Evolutionary conservation across 148 eudicot genomes (phyloP).

Genomic region (Nepenthes mirabilis): DNA sequence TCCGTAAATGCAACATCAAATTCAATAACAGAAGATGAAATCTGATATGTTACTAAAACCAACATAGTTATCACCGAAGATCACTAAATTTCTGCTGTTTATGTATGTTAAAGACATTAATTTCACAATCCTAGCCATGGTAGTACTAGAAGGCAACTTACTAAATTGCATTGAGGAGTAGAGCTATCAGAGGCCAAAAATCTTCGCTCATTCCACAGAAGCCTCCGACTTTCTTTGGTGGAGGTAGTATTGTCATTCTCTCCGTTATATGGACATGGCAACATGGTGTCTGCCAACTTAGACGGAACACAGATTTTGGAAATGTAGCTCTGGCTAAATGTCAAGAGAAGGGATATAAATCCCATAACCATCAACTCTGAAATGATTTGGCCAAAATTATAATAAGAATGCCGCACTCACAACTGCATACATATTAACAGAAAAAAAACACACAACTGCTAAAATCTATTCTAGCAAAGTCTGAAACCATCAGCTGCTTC

Average conservation of each 20-base stretch:
- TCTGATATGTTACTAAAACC: no score
- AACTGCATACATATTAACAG: no score
- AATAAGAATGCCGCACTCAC: no score
- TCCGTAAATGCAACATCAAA: no score
- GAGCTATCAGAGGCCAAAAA: constrained; percentile 14
- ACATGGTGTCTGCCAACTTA: constrained; percentile 42
- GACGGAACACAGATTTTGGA: constrained; percentile 52
- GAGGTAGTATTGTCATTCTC: neutral
- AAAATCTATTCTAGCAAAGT: no score
- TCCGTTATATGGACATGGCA: constrained; percentile 35
- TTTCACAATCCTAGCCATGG: neutral
- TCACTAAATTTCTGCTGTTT: no score
- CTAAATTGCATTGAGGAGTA: constrained; percentile 17
- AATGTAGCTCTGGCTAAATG: constrained; percentile 74
- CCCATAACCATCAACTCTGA: constrained; percentile 95
- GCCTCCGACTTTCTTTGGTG: constrained; percentile 25
- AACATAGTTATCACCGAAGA: no score
- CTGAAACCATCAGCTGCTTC: no score
- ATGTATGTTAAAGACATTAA: neutral
- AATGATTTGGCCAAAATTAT: neutral
- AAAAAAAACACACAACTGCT: no score
- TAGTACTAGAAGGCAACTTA: neutral
- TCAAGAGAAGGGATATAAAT: constrained; percentile 75
- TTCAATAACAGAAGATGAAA: no score
- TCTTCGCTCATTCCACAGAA: constrained; percentile 28